Percentiles rank a stretch among this genome's conserved stretches.
Evolutionary conservation across 164 flowering plant genomes (phyloP).

Genomic region (Cinnamomum micranthum): DNA sequence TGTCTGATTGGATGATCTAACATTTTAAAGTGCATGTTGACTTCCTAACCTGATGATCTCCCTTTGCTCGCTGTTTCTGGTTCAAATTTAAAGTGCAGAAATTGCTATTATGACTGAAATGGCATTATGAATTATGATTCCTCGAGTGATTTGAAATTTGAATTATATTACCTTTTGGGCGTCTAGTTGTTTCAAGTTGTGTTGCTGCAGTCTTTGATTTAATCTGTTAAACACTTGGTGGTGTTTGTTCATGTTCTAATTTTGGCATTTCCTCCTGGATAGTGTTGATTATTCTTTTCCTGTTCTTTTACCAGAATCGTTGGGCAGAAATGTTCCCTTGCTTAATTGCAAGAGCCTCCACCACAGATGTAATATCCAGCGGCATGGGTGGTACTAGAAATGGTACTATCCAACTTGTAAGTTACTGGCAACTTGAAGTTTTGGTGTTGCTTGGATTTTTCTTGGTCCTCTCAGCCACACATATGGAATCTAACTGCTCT

Average conservation of each 20-base stretch:
- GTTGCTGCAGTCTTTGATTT: neutral
- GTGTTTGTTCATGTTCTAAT: neutral
- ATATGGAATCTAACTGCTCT: too few species aligned
- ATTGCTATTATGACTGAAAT: too few species aligned
- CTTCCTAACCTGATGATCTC: neutral
- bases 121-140: too few species aligned
- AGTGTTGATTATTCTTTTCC: neutral
- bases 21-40: neutral
- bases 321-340: slow-evolving; percentile 97
- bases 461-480: too few species aligned
- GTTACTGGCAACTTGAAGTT: neutral
- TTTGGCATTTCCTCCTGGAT: neutral
- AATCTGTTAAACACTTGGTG: neutral
- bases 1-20: neutral
- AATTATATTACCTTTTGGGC: neutral
- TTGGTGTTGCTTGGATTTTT: neutral
- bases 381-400: slow-evolving; percentile 91
- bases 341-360: slow-evolving; percentile 67
- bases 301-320: slow-evolving; percentile 41
- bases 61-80: neutral
- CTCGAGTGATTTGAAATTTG: neutral
- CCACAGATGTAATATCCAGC: slow-evolving; percentile 69
- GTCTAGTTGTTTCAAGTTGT: neutral
- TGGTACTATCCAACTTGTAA: slow-evolving; percentile 84
- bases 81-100: too few species aligned